Evolutionary conservation across 2,329 filamentous ascomycete genomes (phyloP).

Genomic region (Aspergillus jensenii): DNA sequence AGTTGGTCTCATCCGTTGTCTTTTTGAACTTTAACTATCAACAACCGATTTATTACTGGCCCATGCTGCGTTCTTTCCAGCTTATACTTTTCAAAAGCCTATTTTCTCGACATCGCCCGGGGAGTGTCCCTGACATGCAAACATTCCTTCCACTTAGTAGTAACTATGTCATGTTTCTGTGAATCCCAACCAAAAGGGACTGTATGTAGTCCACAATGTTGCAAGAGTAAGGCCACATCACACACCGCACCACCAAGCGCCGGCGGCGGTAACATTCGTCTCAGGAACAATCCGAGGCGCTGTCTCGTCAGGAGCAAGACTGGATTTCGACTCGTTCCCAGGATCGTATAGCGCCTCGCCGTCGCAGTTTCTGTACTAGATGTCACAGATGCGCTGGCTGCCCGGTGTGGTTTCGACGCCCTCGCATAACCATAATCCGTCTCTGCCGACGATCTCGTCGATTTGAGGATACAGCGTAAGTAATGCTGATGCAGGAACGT

Average conservation of each 20-base stretch:
- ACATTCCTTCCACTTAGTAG: too few relatives aligned
- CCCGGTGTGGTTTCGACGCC: slow-evolving; percentile 23
- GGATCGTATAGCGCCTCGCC: neutral
- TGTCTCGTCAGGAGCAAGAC: neutral
- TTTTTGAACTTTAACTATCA: too few relatives aligned
- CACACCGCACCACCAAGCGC: neutral
- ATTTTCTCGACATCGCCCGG: too few relatives aligned
- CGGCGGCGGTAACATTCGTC: neutral
- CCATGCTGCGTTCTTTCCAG: too few relatives aligned
- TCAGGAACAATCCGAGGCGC: neutral
- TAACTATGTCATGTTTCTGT: too few relatives aligned
- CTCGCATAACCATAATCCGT: slow-evolving; percentile 11
- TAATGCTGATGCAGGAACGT: too few relatives aligned
- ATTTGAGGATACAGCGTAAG: slow-evolving; percentile 16
- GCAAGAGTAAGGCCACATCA: neutral
- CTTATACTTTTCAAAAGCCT: too few relatives aligned
- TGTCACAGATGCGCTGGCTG: slow-evolving; percentile 27
- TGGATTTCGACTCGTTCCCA: neutral
- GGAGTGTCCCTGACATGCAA: too few relatives aligned
- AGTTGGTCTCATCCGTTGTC: too few relatives aligned
- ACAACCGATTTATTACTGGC: too few relatives aligned
- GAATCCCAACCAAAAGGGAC: too few relatives aligned
- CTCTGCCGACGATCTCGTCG: slow-evolving; percentile 20
- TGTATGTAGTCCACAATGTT: too few relatives aligned
- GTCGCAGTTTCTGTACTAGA: slow-evolving; percentile 19